Percentiles rank a stretch among this genome's conserved stretches.
phyloP scores from a whole-genome alignment of 352 stramenopile species.

The Pythium scleroteichum region DNA sequence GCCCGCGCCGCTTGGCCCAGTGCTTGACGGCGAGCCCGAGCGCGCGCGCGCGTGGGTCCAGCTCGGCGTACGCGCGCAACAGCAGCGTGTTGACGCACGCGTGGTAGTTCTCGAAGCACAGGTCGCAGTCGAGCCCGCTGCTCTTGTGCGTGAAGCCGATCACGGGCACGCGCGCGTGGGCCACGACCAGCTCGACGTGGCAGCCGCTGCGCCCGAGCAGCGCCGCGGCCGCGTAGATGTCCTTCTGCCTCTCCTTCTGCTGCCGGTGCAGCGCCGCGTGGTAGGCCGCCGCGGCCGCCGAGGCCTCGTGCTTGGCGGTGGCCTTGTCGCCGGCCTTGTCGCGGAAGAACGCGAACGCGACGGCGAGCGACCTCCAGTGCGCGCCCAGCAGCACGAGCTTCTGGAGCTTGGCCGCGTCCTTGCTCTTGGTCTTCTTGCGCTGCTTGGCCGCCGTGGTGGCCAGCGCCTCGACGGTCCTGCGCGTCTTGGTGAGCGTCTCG shows the following conservation, averaged over 20 bases:
- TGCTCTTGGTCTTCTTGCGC: conserved; percentile 16
- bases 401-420: conserved; percentile 12
- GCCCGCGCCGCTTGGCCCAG: conserved; percentile 96
- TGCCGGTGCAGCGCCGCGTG: conserved; percentile 31
- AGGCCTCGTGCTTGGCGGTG: conserved; percentile 2
- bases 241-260: conserved; percentile 21
- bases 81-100: conserved; percentile 81
- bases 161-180: conserved; percentile 74
- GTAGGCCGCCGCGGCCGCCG: conserved; percentile 7
- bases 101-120: conserved; percentile 86
- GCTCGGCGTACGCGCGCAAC: conserved; percentile 71
- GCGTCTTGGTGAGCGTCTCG: conserved; percentile 43
- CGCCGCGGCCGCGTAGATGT: conserved; percentile 22
- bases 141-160: conserved; percentile 68
- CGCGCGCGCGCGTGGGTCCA: conserved; percentile 77
- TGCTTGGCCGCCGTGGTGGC: conserved; percentile 44
- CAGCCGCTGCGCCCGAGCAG: conserved; percentile 54
- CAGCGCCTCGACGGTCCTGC: conserved; percentile 56
- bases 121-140: conserved; percentile 69
- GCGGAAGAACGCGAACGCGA: conserved; percentile 42
- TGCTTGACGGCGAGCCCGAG: conserved; percentile 97
- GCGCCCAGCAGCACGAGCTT: conserved; percentile 1
- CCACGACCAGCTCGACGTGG: conserved; percentile 62
- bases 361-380: conserved; percentile 18
- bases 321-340: conserved; percentile 28